Conservation (phyloP, 495 filamentous ascomycete genomes). For the Hypoxylon fuscum region DNA sequence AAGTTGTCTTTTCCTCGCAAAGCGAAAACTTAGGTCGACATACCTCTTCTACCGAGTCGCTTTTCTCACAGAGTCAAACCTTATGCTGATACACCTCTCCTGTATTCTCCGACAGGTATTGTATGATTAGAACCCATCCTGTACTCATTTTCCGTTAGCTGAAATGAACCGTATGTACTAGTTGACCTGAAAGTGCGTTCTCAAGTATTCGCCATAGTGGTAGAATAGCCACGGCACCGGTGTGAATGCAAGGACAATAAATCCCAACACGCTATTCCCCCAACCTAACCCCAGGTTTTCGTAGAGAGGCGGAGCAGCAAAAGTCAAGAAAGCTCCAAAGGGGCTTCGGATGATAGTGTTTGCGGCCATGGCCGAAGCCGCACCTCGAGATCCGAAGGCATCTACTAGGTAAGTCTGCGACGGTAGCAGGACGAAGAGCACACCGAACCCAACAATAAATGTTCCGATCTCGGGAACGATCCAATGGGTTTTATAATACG, state of each 20-base stretch:
- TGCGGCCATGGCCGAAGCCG: constrained; percentile 60
- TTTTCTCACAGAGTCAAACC: too few species aligned
- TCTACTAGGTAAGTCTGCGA: constrained; percentile 63
- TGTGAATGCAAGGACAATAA: constrained; percentile 53
- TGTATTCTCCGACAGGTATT: too few species aligned
- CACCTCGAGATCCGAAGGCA: constrained; percentile 55
- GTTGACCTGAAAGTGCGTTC: constrained; percentile 50
- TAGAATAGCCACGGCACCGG: constrained; percentile 57
- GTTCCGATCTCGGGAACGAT: constrained; percentile 61
- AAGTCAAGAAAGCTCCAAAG: constrained; percentile 59
- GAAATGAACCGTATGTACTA: constrained; percentile 7
- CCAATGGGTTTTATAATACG: constrained; percentile 49
- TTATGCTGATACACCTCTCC: too few species aligned
- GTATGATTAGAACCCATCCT: not conserved
- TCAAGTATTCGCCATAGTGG: constrained; percentile 51
- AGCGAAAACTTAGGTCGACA: too few species aligned
- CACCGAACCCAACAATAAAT: constrained; percentile 53
- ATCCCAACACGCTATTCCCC: constrained; percentile 62
- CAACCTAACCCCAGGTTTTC: constrained; percentile 56
- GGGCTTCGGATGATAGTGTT: constrained; percentile 54
- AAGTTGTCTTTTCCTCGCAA: not conserved
- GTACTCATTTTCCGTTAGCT: not conserved
- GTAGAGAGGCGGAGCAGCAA: constrained; percentile 59
- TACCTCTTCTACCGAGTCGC: too few species aligned
- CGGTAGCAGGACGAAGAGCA: constrained; percentile 53